phyloP scores from a whole-genome alignment of 345 rosid species.

The Rhodamnia argentea region DNA sequence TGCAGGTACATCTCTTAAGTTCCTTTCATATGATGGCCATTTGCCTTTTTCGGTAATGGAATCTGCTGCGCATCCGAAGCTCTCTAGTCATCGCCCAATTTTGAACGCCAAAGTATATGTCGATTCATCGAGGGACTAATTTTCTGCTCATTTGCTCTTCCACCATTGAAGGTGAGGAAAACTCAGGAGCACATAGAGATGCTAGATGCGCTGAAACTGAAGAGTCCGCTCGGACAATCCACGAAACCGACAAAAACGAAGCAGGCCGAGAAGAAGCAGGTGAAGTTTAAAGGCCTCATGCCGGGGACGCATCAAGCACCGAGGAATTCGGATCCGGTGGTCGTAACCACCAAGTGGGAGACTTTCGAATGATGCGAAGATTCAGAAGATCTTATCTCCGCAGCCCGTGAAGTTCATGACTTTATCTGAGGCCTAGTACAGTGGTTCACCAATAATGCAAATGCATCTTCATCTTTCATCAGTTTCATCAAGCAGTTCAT shows the following conservation, averaged over 20 bases:
- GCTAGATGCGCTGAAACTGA: slow-evolving; percentile 34
- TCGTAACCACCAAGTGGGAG: slow-evolving; percentile 45
- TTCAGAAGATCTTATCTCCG: neutral
- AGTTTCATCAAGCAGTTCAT: neutral
- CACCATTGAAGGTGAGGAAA: slow-evolving; percentile 25
- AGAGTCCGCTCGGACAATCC: neutral
- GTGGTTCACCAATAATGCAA: neutral
- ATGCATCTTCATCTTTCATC: neutral
- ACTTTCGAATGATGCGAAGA: slow-evolving; percentile 29
- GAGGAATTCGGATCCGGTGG: slow-evolving; percentile 6
- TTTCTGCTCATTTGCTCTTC: neutral
- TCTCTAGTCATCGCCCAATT: neutral
- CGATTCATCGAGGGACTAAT: neutral
- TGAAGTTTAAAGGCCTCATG: neutral
- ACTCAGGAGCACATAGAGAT: slow-evolving; percentile 35
- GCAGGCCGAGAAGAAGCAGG: slow-evolving; percentile 3
- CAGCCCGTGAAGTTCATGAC: neutral
- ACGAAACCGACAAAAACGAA: slow-evolving; percentile 5
- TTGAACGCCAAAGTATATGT: neutral
- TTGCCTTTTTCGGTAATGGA: neutral
- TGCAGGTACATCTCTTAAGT: slow-evolving; percentile 20
- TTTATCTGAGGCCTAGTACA: neutral
- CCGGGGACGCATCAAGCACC: slow-evolving; percentile 7
- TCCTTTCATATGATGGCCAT: neutral
- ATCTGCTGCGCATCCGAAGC: neutral